Evolutionary conservation across 768 basidiomycete species (phyloP), one percentile per base, ranked within the genome.

Genomic region (Rhizopogon vulgaris): DNA sequence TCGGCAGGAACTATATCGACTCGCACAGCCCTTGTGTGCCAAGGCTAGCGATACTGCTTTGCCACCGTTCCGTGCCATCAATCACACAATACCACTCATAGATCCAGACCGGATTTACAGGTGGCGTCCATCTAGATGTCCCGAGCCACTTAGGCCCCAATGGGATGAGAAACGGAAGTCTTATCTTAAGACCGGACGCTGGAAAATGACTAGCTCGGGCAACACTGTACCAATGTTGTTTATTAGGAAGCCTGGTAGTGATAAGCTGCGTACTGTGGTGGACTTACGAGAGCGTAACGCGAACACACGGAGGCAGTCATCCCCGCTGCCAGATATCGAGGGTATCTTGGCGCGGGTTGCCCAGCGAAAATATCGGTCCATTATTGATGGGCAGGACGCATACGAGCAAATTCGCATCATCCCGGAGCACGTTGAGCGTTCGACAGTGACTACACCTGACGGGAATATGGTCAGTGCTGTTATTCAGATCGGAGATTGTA

Each of bases 71-170:
- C 38, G 69, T 1, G 70, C 53, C 0, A 70, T 77, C 3, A 77
- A 78, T 54, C 73, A 75, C 47, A 53, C 56, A 0, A 75, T 78
- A 3, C 71, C 68, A 0, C 52, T 78, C 1, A 68, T 73, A 10
- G 69, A 75, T 40, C 1, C 27, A 42, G 18, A 49, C 11, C 48
- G 34, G 47, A 27, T 48, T n/a, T 53, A 53, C 28, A 28, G 12
- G 6, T 48, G 34, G 11, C 46, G 37, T 24, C 39, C 49, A 1
- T 39, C 40, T 15, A 0, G 18, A 12, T 53, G 38, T 24, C 40
- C 39, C 4, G 46, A 53, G 9, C 24, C 47, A 12, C 46, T 53
- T 9, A 41, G 41, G 3, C 39, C 12, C 6, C 52, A 48, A 39
- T 36, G 48, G 22, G 15, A 15, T 15, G 47, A 39, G 5, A 49